Evolutionary conservation across 2,329 filamentous ascomycete genomes (phyloP).

Genomic region (Colletotrichum euphorbiae): DNA sequence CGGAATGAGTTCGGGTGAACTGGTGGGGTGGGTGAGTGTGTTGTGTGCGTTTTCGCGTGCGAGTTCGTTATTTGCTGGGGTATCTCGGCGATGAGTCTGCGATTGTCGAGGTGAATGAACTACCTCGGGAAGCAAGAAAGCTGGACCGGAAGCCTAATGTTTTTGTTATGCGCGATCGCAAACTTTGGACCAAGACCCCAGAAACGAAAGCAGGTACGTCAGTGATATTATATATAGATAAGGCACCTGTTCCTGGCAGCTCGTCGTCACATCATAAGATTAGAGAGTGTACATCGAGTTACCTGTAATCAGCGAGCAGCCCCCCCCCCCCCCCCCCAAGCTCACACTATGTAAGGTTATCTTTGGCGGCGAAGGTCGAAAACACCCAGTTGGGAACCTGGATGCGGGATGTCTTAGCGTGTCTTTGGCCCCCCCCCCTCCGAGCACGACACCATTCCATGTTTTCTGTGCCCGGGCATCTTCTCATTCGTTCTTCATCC

Average conservation of each 20-base stretch:
- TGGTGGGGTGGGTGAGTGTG: neutral
- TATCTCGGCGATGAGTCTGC: neutral
- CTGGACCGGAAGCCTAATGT: neutral
- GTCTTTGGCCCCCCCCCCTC: slow-evolving; percentile 28
- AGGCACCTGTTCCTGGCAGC: slow-evolving; percentile 33
- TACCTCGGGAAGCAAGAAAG: neutral
- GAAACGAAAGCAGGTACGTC: slow-evolving; percentile 31
- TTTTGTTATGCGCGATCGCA: slow-evolving; percentile 22
- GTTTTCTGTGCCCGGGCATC: too few species aligned
- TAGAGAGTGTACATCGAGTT: slow-evolving; percentile 28
- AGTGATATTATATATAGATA: slow-evolving; percentile 37
- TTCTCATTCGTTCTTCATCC: slow-evolving; percentile 6
- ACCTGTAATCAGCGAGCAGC: slow-evolving; percentile 20
- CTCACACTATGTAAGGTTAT: slow-evolving; percentile 31
- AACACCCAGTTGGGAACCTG: slow-evolving; percentile 7
- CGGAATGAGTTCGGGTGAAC: slow-evolving; percentile 9
- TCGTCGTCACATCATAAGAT: slow-evolving; percentile 38
- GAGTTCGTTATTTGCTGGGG: neutral
- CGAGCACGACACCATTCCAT: slow-evolving; percentile 14
- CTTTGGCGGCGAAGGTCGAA: slow-evolving; percentile 3
- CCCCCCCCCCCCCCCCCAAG: neutral
- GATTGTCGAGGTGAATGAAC: neutral
- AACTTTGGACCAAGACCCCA: slow-evolving; percentile 1
- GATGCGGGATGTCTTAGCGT: slow-evolving; percentile 33
- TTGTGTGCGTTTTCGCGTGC: too few species aligned